These are phyloP conservation scores for Xylariaceae sp. DNA, from an alignment of 2,329 filamentous ascomycete genomes.

Conservation along the genomic window DNA sequence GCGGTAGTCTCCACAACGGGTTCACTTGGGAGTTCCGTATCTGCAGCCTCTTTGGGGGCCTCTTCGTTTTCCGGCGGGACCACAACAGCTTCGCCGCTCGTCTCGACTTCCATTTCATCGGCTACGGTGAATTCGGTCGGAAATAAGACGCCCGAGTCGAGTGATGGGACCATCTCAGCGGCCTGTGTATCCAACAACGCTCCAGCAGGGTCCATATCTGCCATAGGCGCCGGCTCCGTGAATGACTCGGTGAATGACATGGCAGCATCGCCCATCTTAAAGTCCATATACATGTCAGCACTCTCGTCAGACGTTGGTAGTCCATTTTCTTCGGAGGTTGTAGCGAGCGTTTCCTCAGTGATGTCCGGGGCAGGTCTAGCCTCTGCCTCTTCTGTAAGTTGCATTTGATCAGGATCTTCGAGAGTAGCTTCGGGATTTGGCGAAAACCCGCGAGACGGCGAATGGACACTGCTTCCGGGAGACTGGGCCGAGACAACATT, in stretches of 20 bases:
- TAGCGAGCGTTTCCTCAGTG: not conserved
- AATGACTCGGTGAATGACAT: not conserved
- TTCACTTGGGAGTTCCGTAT: not conserved
- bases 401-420: not conserved
- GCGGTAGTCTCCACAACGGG: not conserved
- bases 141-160: not conserved
- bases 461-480: constrained; percentile 1
- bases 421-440: not conserved
- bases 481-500: constrained; percentile 19
- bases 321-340: not conserved
- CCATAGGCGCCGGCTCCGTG: not conserved
- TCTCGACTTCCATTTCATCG: not conserved
- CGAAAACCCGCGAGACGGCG: not conserved
- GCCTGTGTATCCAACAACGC: not conserved
- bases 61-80: not conserved
- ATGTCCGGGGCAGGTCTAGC: constrained; percentile 14
- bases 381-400: constrained; percentile 5
- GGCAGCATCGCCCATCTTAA: constrained; percentile 12
- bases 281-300: not conserved
- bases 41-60: not conserved
- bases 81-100: not conserved
- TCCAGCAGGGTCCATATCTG: not conserved
- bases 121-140: not conserved
- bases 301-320: not conserved
- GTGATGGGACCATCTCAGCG: constrained; percentile 13